Evolutionary conservation across 2,329 filamentous ascomycete species (phyloP), one percentile per base, ranked within the genome.

Genomic region (Xylariaceae sp.): DNA sequence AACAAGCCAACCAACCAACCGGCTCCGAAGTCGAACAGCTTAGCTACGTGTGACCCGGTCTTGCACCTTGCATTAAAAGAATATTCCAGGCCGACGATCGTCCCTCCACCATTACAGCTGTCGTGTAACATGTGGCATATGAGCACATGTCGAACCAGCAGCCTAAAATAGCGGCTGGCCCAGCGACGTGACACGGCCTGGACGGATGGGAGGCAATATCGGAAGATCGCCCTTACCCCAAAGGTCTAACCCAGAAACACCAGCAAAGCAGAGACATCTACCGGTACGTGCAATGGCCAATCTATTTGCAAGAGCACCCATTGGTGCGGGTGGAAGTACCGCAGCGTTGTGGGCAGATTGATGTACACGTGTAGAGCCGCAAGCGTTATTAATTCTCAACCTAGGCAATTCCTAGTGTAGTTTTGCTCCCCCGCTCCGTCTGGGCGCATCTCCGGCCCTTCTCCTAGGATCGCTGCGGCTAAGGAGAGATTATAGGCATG

Each of bases 161-260:
- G 54, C 47, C 54, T 54, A 56, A 58, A 58, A 47, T 51, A 53
- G 49, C 29, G 34, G n/a, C 32, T 39, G 41, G 55, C 43, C 37
- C 32, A 42, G 48, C 41, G 16, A 52, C 52, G 37, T 39, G 5
- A 42, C 47, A 30, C 45, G 37, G 36, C 37, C 36, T 48, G 48
- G 49, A 41, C 34, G 44, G 49, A 30, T 50, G 41, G 40, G 43
- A 39, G 16, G 47, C 41, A 58, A 44, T 49, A 54, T 52, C 49
- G 46, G 42, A 42, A 51, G 22, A 51, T 44, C 48, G n/a, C 37
- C 46, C 34, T 47, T 51, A 47, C 54, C 49, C 56, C 56, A 53
- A 56, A 42, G 32, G 39, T 13, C 41, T 19, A 56, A 47, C 30
- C 55, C 12, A 56, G 56, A 56, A 40, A 22, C n/a, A n/a, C 9